Conservation (phyloP, 257 asterid species). For the Nicotiana tomentosiformis region DNA sequence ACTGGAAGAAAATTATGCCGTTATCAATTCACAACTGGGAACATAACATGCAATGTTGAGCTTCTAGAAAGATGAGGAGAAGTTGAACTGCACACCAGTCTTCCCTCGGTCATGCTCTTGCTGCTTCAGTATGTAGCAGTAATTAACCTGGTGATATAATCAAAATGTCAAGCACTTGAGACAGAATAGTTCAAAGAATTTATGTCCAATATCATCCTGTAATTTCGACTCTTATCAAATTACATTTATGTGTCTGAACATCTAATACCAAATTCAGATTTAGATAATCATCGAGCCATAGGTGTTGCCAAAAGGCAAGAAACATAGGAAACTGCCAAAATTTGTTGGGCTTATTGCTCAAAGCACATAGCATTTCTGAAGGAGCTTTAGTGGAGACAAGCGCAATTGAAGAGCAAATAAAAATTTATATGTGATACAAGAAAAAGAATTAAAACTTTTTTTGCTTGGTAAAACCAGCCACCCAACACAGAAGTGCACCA, state of each 20-base stretch:
- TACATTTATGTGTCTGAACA: not conserved
- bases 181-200: not conserved
- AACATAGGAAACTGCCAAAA: not conserved
- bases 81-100: constrained; percentile 89
- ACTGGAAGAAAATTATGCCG: not conserved
- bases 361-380: not conserved
- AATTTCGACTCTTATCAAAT: not conserved
- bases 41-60: not conserved
- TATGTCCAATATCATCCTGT: not conserved
- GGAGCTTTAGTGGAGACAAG: not conserved
- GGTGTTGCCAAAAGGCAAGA: not conserved
- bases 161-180: constrained; percentile 10
- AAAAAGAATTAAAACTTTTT: not conserved
- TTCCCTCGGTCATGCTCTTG: constrained; percentile 68
- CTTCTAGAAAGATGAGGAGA: constrained; percentile 61
- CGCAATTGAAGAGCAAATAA: not conserved
- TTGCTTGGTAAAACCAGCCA: not conserved
- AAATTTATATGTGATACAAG: not conserved
- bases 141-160: constrained; percentile 55
- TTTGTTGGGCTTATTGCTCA: not conserved
- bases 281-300: not conserved
- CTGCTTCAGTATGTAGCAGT: constrained; percentile 71
- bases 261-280: not conserved
- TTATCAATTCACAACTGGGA: not conserved
- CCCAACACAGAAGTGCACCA: no score